Evolutionary conservation across 2,329 filamentous ascomycete genomes (phyloP).

Genomic region (Incumbomyces lentus): DNA sequence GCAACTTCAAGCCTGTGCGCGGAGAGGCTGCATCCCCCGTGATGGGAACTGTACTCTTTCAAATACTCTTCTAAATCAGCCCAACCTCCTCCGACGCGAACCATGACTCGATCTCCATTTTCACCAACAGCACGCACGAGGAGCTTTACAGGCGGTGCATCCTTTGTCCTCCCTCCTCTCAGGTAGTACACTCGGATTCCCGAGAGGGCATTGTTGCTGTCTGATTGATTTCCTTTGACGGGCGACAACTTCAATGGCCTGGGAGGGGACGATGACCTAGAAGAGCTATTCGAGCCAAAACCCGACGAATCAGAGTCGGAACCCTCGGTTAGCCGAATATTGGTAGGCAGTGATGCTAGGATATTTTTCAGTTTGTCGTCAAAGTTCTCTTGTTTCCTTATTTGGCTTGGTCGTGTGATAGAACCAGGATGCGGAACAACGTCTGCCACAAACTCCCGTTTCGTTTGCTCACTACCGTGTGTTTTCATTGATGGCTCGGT

Average conservation of each 20-base stretch:
- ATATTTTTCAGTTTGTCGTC: conserved; percentile 73
- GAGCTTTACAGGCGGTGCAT: conserved; percentile 67
- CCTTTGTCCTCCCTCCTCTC: conserved; percentile 53
- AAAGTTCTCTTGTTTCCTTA: conserved; percentile 42
- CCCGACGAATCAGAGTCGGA: conserved; percentile 23
- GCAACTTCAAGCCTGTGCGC: conserved; percentile 48
- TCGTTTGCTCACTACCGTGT: too few species aligned
- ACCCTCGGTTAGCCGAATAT: conserved; percentile 56
- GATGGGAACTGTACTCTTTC: conserved; percentile 84
- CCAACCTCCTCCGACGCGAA: conserved; percentile 96
- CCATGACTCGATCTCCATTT: conserved; percentile 87
- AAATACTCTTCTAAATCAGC: conserved; percentile 91
- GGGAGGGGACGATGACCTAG: conserved; percentile 47
- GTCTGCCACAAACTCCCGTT: too few species aligned
- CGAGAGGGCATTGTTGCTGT: conserved; percentile 43
- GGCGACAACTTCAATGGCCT: conserved; percentile 62
- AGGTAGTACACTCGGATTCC: conserved; percentile 91
- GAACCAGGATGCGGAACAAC: background rate
- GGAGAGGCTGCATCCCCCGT: conserved; percentile 54
- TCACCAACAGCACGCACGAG: conserved; percentile 90
- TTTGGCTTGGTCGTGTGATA: background rate
- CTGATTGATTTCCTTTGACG: conserved; percentile 27
- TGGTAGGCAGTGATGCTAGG: conserved; percentile 64
- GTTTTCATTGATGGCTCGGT: background rate
- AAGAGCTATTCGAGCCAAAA: conserved; percentile 26